Conservation (phyloP, 306 rosid genomes). For the Medicago lupulina region DNA sequence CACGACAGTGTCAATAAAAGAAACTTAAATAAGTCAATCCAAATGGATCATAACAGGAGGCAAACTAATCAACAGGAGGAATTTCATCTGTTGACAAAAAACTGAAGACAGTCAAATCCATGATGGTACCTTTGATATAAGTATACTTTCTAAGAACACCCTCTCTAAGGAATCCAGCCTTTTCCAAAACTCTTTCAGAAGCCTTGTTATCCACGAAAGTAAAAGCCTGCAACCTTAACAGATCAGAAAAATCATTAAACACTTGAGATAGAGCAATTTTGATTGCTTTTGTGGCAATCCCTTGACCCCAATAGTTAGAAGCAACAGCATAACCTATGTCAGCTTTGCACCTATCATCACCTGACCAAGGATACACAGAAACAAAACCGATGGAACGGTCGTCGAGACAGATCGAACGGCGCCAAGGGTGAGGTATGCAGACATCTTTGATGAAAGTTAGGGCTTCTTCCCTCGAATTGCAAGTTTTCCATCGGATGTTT, state of each 20-base stretch:
- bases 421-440: constrained; percentile 75
- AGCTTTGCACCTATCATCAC: constrained; percentile 53
- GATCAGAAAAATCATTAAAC: constrained; percentile 51
- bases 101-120: constrained; percentile 23
- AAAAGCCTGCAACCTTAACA: constrained; percentile 63
- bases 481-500: constrained; percentile 49
- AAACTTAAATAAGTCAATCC: no score
- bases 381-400: constrained; percentile 58
- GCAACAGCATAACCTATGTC: constrained; percentile 62
- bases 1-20: no score
- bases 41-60: neutral
- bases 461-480: constrained; percentile 58
- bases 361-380: constrained; percentile 44
- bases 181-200: constrained; percentile 76
- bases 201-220: constrained; percentile 50
- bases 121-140: constrained; percentile 45
- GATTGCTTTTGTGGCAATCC: constrained; percentile 44
- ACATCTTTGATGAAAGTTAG: constrained; percentile 59
- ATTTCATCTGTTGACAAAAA: constrained; percentile 49
- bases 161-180: constrained; percentile 63
- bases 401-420: constrained; percentile 55
- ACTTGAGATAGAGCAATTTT: constrained; percentile 49
- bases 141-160: constrained; percentile 65
- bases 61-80: neutral
- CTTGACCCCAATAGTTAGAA: constrained; percentile 60